Base-by-base conservation (phyloP, 2,329 filamentous ascomycete species). In the Diaporthe vaccinii region DNA sequence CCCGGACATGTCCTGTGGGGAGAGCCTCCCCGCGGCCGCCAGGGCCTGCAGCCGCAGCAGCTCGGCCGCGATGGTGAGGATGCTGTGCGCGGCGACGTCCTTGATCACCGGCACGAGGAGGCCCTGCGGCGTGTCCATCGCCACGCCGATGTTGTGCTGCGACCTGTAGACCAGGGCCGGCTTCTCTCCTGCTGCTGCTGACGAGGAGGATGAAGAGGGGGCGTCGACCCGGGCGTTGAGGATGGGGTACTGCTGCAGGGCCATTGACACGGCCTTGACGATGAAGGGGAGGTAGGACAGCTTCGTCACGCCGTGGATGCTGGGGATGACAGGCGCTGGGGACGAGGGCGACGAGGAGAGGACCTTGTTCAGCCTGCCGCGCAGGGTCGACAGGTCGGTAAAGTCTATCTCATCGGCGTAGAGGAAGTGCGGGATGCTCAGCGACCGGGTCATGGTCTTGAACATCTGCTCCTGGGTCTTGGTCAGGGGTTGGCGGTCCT, bases 281-380 rank as follows among this genome's bases (percentile, higher is more conserved):
- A 98, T 93, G 86, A 99, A 98, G 5, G 97, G 95, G 12, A 99
- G 91, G 83, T 95, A 97, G 1, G 96, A 98, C 75, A 98, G 87
- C 84, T 96, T 95, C 78, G 88, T 85, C 31, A 76, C 75, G 15
- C 61, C 73, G 1, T 65, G 73, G 12, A 36, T 49, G 39, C 44
- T 70, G 55, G 69, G 69, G 25, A 59, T 20, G 17, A 91, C 83
- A 8, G 84, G 83, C 9, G 76, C 78, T 41, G 81, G 79, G 61
- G 74, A 57, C n/a, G 67, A 61, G 39, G 58, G 55, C 25, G 85
- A 79, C 65, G 82, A 80, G 55, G 84, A 80, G 17, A 93, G 87
- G n/a, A 88, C 86, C 78, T 86, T 89, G 85, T 98, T 98, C 75
- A 98, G 89, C 65, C 91, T 93, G 77, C 88, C 87, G 62, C 97